phyloP scores from a whole-genome alignment of 1,139 yeast species.

The Pichia sp. region DNA sequence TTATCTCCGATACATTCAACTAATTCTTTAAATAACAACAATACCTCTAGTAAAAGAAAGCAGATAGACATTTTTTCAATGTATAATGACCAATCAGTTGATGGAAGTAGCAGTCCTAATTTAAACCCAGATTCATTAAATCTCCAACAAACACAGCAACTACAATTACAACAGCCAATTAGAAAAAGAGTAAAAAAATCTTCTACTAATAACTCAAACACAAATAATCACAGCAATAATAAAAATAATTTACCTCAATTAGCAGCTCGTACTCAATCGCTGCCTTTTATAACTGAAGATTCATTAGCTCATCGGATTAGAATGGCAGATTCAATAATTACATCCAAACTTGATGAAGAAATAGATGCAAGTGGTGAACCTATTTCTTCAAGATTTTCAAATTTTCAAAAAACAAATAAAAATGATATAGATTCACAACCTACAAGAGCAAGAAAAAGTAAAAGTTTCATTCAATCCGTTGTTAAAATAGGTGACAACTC shows the following conservation, averaged over 20 bases:
- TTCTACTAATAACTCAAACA: neutral
- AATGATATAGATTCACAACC: slow-evolving; percentile 21
- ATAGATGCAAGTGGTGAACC: slow-evolving; percentile 24
- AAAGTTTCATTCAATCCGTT: slow-evolving; percentile 27
- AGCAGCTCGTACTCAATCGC: slow-evolving; percentile 31
- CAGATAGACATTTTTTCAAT: slow-evolving; percentile 1
- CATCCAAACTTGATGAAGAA: slow-evolving; percentile 13
- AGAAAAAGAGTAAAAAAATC: slow-evolving; percentile 12
- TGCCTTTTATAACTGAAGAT: slow-evolving; percentile 29
- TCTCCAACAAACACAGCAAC: neutral
- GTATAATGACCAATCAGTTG: neutral
- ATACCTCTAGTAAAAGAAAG: slow-evolving; percentile 1
- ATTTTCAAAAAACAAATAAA: slow-evolving; percentile 23
- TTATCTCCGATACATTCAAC: slow-evolving; percentile 36
- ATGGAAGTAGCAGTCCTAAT: slow-evolving; percentile 20
- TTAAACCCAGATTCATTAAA: neutral
- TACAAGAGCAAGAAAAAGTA: slow-evolving; percentile 26
- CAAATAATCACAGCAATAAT: slow-evolving; percentile 4
- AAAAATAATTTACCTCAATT: slow-evolving; percentile 20
- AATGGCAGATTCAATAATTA: slow-evolving; percentile 25
- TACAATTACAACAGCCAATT: slow-evolving; percentile 10
- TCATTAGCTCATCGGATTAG: slow-evolving; percentile 29
- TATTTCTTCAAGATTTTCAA: slow-evolving; percentile 29
- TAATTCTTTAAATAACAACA: neutral
- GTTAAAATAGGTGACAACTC: slow-evolving; percentile 29